Evolutionary conservation across 345 rosid species (phyloP), one percentile per base, ranked within the genome.

Genomic region (Acer saccharum): DNA sequence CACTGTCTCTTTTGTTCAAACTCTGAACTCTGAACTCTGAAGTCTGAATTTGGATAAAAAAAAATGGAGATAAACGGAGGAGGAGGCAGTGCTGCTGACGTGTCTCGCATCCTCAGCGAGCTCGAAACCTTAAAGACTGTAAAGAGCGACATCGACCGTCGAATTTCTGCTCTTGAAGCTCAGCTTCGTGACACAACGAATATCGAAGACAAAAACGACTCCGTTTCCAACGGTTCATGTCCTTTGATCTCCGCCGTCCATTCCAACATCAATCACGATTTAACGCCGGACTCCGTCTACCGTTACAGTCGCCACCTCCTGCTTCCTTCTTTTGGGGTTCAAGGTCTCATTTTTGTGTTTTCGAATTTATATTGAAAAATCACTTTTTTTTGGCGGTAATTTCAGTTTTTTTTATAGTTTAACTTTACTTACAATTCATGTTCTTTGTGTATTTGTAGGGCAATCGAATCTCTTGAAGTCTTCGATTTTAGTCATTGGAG

Each of bases 241-340:
- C 86, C 84, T 73, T 25, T 75, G 50, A 35, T 72, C 54, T 25
- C 87, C 66, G 48, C 74, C 76, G 71, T 65, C 55, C 86, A 73
- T 35, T 78, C 86, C 39, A 81, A 78, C 68, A 71, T 77, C 50
- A 75, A 69, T 11, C 90, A 93, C 13, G 98, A 90, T 0, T 80
- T 95, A 7, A 78, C 92, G 14, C 80, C 97, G 2, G 94, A 94
- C 67, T 86, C 84, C 82, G 85, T 96, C 64, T 86, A 92, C 85
- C 89, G 99, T 76, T 96, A 96, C 82, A 94, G 99, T 80, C 98
- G 99, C 75, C 99, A 96, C 35, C 87, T 94, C 77, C 72, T 96
- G 79, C 97, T 96, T 21, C 98, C 98, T 79, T 84, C 90, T 16
- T 94, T 96, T 66, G 98, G 97, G 73, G 89, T 96, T 78, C 78